These are phyloP conservation scores for Thraustotheca clavata DNA, from an alignment of 352 stramenopile genomes.

Conservation along the genomic window DNA sequence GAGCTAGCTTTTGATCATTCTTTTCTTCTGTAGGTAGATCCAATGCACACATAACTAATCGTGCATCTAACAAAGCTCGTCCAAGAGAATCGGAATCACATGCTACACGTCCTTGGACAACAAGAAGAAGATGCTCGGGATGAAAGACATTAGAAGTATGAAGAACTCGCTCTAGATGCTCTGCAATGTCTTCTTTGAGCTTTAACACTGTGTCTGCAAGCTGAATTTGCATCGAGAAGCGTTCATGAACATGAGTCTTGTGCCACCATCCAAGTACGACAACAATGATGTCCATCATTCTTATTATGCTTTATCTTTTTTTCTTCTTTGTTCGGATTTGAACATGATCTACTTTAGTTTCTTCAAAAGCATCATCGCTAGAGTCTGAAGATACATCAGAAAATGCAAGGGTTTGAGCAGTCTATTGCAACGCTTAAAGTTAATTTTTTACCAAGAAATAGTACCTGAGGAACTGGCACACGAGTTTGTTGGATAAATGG, in stretches of 20 bases:
- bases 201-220: not conserved
- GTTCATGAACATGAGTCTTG: not conserved
- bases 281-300: not conserved
- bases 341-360: too few species aligned
- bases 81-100: conserved; percentile 11
- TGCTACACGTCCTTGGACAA: not conserved
- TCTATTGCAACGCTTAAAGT: not conserved
- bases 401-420: not conserved
- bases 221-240: not conserved
- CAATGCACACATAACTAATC: conserved; percentile 8
- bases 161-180: not conserved
- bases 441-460: too few species aligned
- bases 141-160: not conserved
- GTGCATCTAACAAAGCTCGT: conserved; percentile 5
- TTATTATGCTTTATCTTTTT: not conserved
- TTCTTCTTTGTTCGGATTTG: not conserved
- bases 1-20: not conserved
- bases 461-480: too few species aligned
- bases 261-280: conserved; percentile 4
- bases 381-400: not conserved
- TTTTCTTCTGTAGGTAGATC: not conserved
- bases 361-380: not conserved
- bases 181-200: conserved; percentile 12
- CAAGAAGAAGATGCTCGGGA: conserved; percentile 3
- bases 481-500: not conserved